Evolutionary conservation across 371 early-diverging fungal species (phyloP).

Genomic region (Mucor velutinosus): DNA sequence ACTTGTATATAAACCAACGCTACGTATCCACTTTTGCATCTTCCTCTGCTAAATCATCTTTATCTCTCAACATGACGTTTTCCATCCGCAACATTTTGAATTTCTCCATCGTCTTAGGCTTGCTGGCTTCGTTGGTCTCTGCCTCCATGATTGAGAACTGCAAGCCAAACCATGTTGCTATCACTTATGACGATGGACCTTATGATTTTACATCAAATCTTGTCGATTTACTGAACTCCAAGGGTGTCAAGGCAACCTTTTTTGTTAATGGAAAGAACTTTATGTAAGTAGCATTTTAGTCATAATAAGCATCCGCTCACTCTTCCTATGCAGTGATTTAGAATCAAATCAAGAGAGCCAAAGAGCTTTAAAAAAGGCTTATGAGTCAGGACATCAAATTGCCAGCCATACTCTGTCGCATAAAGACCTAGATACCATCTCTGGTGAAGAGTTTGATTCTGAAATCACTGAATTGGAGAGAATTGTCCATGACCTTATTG

Average conservation of each 20-base stretch:
- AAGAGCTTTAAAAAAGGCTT: slow-evolving; percentile 39
- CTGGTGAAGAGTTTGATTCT: slow-evolving; percentile 15
- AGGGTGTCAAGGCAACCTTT: slow-evolving; percentile 60
- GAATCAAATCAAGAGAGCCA: slow-evolving; percentile 10
- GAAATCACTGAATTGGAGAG: slow-evolving; percentile 35
- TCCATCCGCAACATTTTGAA: not conserved
- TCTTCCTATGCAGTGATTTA: not conserved
- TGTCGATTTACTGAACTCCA: slow-evolving; percentile 31
- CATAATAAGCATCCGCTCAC: not conserved
- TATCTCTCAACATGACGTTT: not conserved
- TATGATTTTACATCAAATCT: slow-evolving; percentile 43
- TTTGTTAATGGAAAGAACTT: slow-evolving; percentile 63
- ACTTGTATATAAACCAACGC: not conserved
- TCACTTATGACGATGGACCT: slow-evolving; percentile 66
- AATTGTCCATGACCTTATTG: slow-evolving; percentile 29
- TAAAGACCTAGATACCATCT: slow-evolving; percentile 28
- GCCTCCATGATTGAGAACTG: slow-evolving; percentile 14
- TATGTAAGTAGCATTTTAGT: slow-evolving; percentile 16
- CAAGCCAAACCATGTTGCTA: slow-evolving; percentile 53
- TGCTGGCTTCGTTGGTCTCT: not conserved
- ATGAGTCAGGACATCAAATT: slow-evolving; percentile 51
- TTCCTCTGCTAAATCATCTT: not conserved
- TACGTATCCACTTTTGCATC: not conserved
- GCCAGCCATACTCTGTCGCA: slow-evolving; percentile 66
- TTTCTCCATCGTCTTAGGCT: not conserved